A percentile compares a stretch with the other conserved stretches of the same genome.
phyloP scores from a whole-genome alignment of 345 rosid genomes.

The Diplotaxis tenuifolia region DNA sequence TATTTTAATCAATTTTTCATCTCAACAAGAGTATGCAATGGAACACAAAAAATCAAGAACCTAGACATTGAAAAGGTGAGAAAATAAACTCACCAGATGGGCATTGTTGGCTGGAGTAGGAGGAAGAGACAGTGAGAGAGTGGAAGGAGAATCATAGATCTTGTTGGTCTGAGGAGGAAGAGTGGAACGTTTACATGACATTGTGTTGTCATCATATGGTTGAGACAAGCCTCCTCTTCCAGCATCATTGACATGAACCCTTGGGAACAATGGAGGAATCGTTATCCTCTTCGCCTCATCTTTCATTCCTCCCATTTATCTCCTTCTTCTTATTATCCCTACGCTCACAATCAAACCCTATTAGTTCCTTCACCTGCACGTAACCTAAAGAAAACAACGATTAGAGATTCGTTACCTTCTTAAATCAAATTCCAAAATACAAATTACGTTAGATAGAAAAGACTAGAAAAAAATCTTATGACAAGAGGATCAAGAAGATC shows the following conservation, averaged over 20 bases:
- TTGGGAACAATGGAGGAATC: slow-evolving; percentile 37
- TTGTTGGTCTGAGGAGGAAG: slow-evolving; percentile 20
- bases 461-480: not conserved
- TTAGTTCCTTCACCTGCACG: slow-evolving; percentile 14
- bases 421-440: not conserved
- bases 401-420: slow-evolving; percentile 4
- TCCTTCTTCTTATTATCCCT: not conserved
- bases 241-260: slow-evolving; percentile 38
- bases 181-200: not conserved
- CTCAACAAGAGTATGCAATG: not conserved
- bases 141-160: slow-evolving; percentile 29
- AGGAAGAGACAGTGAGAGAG: slow-evolving; percentile 26
- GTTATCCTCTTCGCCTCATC: slow-evolving; percentile 37
- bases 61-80: not conserved
- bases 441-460: slow-evolving; percentile 6
- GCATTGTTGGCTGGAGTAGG: slow-evolving; percentile 8
- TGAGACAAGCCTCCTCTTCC: slow-evolving; percentile 27
- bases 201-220: slow-evolving; percentile 25
- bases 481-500: slow-evolving; percentile 1
- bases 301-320: slow-evolving; percentile 40
- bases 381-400: slow-evolving; percentile 5
- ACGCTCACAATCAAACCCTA: slow-evolving; percentile 2
- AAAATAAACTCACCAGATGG: slow-evolving; percentile 16
- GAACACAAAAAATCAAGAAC: slow-evolving; percentile 16
- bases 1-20: not conserved